Evolutionary conservation across 192 early-diverging fungal genomes (phyloP), one percentile per base, ranked within the genome.

Genomic region (Kappamyces sp.): DNA sequence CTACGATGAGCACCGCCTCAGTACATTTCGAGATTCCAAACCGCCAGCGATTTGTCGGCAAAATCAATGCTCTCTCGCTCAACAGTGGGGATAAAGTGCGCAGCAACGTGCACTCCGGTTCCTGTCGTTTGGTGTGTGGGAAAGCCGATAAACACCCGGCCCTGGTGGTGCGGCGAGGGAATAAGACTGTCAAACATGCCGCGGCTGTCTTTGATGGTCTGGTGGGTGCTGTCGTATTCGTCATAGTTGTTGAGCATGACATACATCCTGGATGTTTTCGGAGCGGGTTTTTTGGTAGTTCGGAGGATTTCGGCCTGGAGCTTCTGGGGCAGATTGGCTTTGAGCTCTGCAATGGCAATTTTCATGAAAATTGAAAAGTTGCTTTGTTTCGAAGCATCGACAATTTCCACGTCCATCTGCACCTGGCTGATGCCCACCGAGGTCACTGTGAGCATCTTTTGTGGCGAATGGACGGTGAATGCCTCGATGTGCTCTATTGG

Each of bases 71-170:
- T 79, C 64, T 95, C 92, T 46, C 92, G 81, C 55, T 95, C 91
- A 2, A 94, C 92, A 4, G 92, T 95, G 0, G 91, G 92, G 57
- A 94, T 94, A 31, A 94, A 75, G 39, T 88, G 81, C 6, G 83
- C 88, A 6, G 87, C 86, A 35, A 93, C 63, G 51, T 91, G 90
- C 31, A 81, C 78, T 22, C 76, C 76, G 61, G 83, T 88, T 14
- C 92, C 91, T 1, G 91, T 93, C 0, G 92, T 95, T 62, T 95
- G 92, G 50, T 89, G 84, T 2, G 92, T 95, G 0, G 89, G 89
- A 33, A 41, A 78, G 0, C 92, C 91, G 47, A 95, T 95, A 61
- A 91, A 91, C 7, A 93, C 78, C 9, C 81, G 72, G 4, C 92
- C 92, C 64, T 95, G 92, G 32, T 86, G 72, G 29, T 77, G 78